These are phyloP conservation scores for Penicillium sp. DNA, from an alignment of 2,329 filamentous ascomycete species.

Conservation along the genomic window DNA sequence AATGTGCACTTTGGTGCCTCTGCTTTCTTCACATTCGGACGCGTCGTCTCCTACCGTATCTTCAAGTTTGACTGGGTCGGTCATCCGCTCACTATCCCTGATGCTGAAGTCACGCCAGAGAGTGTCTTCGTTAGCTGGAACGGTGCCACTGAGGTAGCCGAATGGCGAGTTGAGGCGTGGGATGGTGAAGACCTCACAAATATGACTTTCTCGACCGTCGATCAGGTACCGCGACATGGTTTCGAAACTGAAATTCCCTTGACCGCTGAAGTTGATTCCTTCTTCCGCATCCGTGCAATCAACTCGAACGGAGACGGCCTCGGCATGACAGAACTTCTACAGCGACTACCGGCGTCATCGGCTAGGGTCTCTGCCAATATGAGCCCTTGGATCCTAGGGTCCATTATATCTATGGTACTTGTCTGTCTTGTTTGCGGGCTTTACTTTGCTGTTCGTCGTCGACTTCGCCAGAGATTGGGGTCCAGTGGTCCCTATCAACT, in stretches of 20 bases:
- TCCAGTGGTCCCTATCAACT: conserved; percentile 10
- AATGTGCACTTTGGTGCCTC: conserved; percentile 44
- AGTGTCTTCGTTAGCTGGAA: conserved; percentile 38
- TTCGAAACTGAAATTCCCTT: conserved; percentile 25
- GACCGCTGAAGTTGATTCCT: conserved; percentile 7
- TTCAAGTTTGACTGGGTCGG: conserved; percentile 56
- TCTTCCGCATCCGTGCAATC: conserved; percentile 24
- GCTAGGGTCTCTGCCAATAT: neutral
- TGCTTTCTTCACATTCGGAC: conserved; percentile 46
- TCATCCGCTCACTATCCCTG: conserved; percentile 42
- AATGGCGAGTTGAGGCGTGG: conserved; percentile 29
- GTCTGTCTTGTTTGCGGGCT: conserved; percentile 15
- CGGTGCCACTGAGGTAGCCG: conserved; percentile 36
- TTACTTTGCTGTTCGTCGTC: conserved; percentile 11
- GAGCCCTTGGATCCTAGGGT: conserved; percentile 3
- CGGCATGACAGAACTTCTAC: conserved; percentile 21
- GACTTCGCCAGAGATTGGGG: neutral
- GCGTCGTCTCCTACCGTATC: conserved; percentile 57
- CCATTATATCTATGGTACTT: conserved; percentile 9
- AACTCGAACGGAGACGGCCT: conserved; percentile 20
- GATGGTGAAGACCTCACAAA: conserved; percentile 15
- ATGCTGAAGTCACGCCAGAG: conserved; percentile 17
- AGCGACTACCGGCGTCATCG: neutral
- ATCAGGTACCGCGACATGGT: conserved; percentile 18
- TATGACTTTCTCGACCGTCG: conserved; percentile 15